Percentiles rank a stretch among this genome's conserved stretches.
Conservation (phyloP, 2,329 filamentous ascomycete species). For the Fusarium sp. region DNA sequence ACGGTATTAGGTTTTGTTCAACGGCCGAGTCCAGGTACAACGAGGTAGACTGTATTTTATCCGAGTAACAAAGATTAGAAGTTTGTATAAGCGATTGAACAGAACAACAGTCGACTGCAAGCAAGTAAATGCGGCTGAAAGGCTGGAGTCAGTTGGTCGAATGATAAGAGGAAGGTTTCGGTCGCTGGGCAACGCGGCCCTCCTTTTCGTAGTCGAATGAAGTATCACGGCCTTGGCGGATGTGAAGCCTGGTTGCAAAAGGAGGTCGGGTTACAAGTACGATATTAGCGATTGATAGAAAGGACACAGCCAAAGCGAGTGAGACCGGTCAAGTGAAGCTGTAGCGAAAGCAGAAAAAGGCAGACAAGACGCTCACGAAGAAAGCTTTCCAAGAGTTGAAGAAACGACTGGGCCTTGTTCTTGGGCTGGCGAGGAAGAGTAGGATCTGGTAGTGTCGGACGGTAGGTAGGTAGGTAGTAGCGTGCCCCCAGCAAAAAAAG, state of each 20-base stretch:
- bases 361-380: slow-evolving; percentile 34
- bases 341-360: slow-evolving; percentile 34
- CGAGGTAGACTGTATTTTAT: slow-evolving; percentile 12
- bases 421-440: slow-evolving; percentile 29
- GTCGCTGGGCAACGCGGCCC: slow-evolving; percentile 46
- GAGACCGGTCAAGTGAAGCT: slow-evolving; percentile 54
- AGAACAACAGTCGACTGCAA: slow-evolving; percentile 15
- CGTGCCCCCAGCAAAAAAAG: slow-evolving; percentile 35
- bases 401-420: slow-evolving; percentile 42
- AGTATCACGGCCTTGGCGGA: slow-evolving; percentile 32
- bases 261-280: slow-evolving; percentile 18
- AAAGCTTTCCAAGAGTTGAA: slow-evolving; percentile 40
- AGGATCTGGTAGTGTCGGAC: slow-evolving; percentile 3
- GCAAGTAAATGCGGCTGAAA: slow-evolving; percentile 21
- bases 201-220: slow-evolving; percentile 40
- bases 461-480: slow-evolving; percentile 17
- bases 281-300: slow-evolving; percentile 49
- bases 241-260: slow-evolving; percentile 12
- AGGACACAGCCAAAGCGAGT: slow-evolving; percentile 66
- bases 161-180: slow-evolving; percentile 34
- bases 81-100: slow-evolving; percentile 29
- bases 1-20: slow-evolving; percentile 19
- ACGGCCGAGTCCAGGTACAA: slow-evolving; percentile 17
- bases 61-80: slow-evolving; percentile 16
- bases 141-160: slow-evolving; percentile 28